These are phyloP conservation scores for Fusarium coffeatum DNA, from an alignment of 2,329 filamentous ascomycete species.

Conservation along the genomic window DNA sequence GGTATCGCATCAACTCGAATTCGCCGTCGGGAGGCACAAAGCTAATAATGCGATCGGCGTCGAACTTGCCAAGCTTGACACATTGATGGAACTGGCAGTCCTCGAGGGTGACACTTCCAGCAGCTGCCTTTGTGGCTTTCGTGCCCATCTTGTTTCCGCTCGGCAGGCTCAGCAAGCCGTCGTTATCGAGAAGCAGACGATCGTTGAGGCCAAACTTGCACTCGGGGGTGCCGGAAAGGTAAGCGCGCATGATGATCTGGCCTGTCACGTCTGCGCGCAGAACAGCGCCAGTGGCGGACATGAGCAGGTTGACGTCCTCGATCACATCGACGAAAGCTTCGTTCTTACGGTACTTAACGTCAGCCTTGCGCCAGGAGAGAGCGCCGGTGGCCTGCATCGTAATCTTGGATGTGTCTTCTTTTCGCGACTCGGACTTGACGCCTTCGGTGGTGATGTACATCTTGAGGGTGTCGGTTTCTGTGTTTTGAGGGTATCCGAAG, in stretches of 20 bases:
- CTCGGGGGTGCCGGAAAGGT: conserved; percentile 94
- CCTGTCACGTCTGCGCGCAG: conserved; percentile 96
- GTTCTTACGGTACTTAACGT: conserved; percentile 99
- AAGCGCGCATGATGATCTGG: conserved; percentile 98
- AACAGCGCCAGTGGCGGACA: conserved; percentile 97
- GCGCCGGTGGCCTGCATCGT: conserved; percentile 99
- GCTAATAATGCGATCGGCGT: conserved; percentile 94
- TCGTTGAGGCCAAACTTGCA: conserved; percentile 99
- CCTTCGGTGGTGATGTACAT: conserved; percentile 99
- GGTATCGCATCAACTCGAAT: conserved; percentile 98
- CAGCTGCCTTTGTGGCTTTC: conserved; percentile 94
- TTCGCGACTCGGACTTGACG: conserved; percentile 88
- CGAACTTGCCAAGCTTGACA: conserved; percentile 96
- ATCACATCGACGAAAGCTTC: conserved; percentile 99
- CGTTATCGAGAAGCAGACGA: conserved; percentile 86
- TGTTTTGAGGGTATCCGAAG: conserved; percentile 99
- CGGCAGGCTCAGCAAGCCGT: conserved; percentile 72
- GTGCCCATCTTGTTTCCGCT: conserved; percentile 82
- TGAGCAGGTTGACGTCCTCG: conserved; percentile 97
- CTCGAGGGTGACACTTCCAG: conserved; percentile 93
- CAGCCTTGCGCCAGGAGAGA: conserved; percentile 94
- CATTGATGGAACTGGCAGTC: conserved; percentile 99
- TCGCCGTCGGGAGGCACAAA: conserved; percentile 97
- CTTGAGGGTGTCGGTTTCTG: conserved; percentile 97
- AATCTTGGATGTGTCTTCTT: conserved; percentile 95